A percentile compares a stretch with the other conserved stretches of the same genome.
Conservation (phyloP, 176 grass and related monocot genomes). For the Themeda triandra region DNA sequence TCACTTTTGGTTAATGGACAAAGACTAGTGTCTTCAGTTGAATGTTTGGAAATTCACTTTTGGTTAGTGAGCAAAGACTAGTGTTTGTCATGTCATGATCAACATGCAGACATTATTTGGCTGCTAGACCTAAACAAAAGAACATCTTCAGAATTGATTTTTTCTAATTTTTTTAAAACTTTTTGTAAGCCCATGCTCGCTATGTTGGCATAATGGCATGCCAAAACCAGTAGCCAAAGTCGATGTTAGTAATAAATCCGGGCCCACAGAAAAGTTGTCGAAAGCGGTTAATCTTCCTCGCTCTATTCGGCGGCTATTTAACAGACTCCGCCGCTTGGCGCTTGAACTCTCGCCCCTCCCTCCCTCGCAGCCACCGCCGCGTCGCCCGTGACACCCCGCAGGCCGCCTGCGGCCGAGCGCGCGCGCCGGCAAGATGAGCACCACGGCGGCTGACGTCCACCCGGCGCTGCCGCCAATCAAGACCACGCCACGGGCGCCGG, state of each 20-base stretch:
- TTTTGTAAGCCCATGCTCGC: background rate
- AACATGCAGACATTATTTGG: too few species aligned
- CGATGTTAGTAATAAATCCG: background rate
- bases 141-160: too few species aligned
- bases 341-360: background rate
- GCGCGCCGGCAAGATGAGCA: slow-evolving; percentile 17
- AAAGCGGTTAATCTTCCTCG: background rate
- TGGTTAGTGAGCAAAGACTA: too few species aligned
- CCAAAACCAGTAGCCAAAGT: background rate
- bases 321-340: slow-evolving; percentile 25
- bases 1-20: background rate
- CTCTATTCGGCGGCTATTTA: slow-evolving; percentile 19
- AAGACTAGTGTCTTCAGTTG: background rate
- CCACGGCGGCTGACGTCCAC: slow-evolving; percentile 18
- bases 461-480: slow-evolving; percentile 36
- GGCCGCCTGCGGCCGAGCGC: background rate
- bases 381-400: background rate
- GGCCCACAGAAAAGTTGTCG: slow-evolving; percentile 9
- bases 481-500: background rate
- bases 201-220: background rate
- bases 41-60: too few species aligned
- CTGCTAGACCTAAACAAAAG: too few species aligned
- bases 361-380: background rate
- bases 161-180: background rate
- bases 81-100: too few species aligned